Base-by-base conservation (phyloP, 495 filamentous ascomycete genomes). In the Podospora pseudocomata region DNA sequence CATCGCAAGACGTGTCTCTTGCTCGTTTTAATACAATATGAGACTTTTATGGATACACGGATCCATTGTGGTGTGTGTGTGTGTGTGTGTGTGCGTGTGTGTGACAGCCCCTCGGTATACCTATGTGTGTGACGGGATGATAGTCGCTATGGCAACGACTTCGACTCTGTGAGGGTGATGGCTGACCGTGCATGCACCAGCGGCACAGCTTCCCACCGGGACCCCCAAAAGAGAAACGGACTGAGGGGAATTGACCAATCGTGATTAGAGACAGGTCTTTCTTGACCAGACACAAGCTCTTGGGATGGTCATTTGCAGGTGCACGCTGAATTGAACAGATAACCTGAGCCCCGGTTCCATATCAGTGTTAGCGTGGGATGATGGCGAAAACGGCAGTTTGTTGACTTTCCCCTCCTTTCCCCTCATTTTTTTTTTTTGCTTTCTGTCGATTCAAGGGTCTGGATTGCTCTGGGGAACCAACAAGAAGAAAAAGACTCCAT, bases 301-400 rank as follows among this genome's bases (percentile, higher is more conserved):
- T 49, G 9, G 39, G 13, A 49, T 11, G 0, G 39, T 32, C 30
- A 32, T 32, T 32, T 32, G 30, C 30, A 32, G 30, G 4, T 49
- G 9, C 39, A 6, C 34, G 34, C 34, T 39, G 34, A 39, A 39
- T 39, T 39, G 5, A 11, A 39, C 11, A 39, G 5, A 5, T 11
- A 49, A 6, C 7, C 30, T 49, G 39, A 49, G 5, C 39, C 13
- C 9, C 15, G 0, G 39, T 49, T 49, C 39, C 39, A 11, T 49
- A 49, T 49, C 15, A 5, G 39, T 49, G 39, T 16, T 49, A 49
- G 39, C 39, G 39, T 4, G 30, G 30, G 30, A 32, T 6, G 7
- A 60, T 60, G 60, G 39, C 54, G 57, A 30, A 27, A 65, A 68
- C 70, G 57, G 65, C 19, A 61, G 59, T 61, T 32, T 61, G 28